Base-by-base conservation (phyloP, 1,284 basidiomycete genomes). In the Tilletia caries region DNA sequence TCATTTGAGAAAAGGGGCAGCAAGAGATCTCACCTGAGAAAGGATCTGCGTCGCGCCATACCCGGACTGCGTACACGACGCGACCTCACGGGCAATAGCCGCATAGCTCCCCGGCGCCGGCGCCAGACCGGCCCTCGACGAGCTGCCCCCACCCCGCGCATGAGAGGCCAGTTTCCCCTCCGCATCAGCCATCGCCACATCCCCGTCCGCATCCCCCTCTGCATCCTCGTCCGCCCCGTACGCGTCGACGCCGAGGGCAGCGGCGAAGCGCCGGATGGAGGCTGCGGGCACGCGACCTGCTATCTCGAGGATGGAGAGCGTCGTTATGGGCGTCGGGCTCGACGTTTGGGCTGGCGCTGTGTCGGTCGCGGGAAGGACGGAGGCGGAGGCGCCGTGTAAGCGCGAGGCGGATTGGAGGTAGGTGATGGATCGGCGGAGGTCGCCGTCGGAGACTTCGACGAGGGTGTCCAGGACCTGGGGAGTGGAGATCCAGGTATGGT, bases 391-490 rank as follows among this genome's bases (percentile, higher is more conserved):
- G n/a, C 65, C 62, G 52, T 78, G 79, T 1, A 98, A 86, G 34
- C 95, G 89, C 60, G 93, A 91, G 3, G 95, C 95, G 8, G 95
- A 97, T 83, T 99, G 96, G 3, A 99, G 87, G 84, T 96, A 98
- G 15, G 95, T 98, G 84, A 98, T 98, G n/a, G 95, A 92, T 67
- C 96, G 92, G 64, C 96, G 91, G 66, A 99, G 88, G 84, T 99
- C 96, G 43, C 96, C 96, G 70, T 90, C 89, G 0, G 95, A 95
- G 27, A 91, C 89, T 60, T 84, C 86, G 74, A 95, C 91, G 70
- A 96, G 88, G 1, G 90, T 86, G 46, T 88, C 85, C 67, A 95
- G 85, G 46, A 92, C 91, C 62, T 76, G 67, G 27, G 5, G 5
- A 50, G 20, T 6, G 20, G 20, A 25, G 46, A 50, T n/a, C 23